A percentile compares a stretch with the other conserved stretches of the same genome.
These are phyloP conservation scores for Suillus discolor DNA, from an alignment of 768 basidiomycete genomes.

Conservation along the genomic window DNA sequence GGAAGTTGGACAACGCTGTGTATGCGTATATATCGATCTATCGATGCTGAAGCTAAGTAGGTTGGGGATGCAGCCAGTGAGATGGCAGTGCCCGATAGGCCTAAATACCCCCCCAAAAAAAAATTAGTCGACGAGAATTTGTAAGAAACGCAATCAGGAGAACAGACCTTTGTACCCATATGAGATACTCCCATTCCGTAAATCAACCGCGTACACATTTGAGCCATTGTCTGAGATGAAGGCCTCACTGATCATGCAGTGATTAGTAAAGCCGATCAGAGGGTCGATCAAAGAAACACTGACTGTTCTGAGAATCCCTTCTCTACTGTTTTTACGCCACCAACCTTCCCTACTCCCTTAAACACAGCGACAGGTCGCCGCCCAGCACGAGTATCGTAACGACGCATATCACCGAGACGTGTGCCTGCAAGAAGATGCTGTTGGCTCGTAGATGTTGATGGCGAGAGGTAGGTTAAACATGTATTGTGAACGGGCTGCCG, in stretches of 20 bases:
- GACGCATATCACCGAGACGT: constrained; percentile 68
- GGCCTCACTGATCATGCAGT: constrained; percentile 50
- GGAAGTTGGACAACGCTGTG: constrained; percentile 64
- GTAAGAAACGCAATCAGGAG: background rate
- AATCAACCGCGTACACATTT: constrained; percentile 66
- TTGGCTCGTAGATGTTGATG: constrained; percentile 34
- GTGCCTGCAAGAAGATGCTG: constrained; percentile 73
- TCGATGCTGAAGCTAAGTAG: constrained; percentile 59
- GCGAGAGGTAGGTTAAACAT: constrained; percentile 59
- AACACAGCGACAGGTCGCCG: constrained; percentile 72
- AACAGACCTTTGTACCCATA: constrained; percentile 69
- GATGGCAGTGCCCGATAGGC: constrained; percentile 69
- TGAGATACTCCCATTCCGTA: constrained; percentile 63
- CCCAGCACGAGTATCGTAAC: constrained; percentile 75
- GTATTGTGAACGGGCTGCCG: constrained; percentile 81
- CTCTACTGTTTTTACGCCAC: constrained; percentile 62
- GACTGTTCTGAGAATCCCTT: constrained; percentile 67
- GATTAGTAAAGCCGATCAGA: constrained; percentile 7
- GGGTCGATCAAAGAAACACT: constrained; percentile 25
- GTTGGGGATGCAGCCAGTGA: constrained; percentile 61
- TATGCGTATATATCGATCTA: constrained; percentile 72
- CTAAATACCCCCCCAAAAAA: constrained; percentile 44
- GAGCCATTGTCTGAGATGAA: constrained; percentile 70
- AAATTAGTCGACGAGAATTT: constrained; percentile 6
- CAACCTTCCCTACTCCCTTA: constrained; percentile 57